Evolutionary conservation across 768 basidiomycete species (phyloP).

Genomic region (Tricholoma furcatifolium): DNA sequence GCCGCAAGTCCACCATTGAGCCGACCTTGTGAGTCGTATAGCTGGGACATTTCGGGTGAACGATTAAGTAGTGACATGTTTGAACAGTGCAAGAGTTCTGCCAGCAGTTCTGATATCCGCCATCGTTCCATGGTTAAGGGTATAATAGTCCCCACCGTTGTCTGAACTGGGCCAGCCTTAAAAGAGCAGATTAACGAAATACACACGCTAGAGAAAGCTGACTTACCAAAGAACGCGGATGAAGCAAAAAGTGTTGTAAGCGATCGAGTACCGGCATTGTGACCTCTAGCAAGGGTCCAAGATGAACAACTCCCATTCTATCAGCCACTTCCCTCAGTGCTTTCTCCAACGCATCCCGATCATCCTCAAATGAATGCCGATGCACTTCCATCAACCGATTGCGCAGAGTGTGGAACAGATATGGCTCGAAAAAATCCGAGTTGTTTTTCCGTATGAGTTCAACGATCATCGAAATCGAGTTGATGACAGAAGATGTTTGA

Average conservation of each 20-base stretch:
- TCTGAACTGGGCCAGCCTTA: constrained; percentile 66
- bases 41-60: constrained; percentile 55
- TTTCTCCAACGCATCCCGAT: constrained; percentile 62
- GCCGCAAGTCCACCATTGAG: constrained; percentile 84
- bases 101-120: constrained; percentile 94
- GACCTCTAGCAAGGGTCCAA: constrained; percentile 76
- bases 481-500: constrained; percentile 75
- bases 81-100: constrained; percentile 95
- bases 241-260: constrained; percentile 66
- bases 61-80: constrained; percentile 98
- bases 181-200: constrained; percentile 2
- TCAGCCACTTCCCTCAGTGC: constrained; percentile 82
- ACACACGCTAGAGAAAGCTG: background rate
- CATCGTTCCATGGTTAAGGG: constrained; percentile 95
- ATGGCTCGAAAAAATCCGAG: constrained; percentile 97
- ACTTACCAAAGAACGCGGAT: constrained; percentile 78
- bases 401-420: constrained; percentile 90
- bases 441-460: constrained; percentile 97
- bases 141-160: constrained; percentile 68
- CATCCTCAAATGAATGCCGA: constrained; percentile 66
- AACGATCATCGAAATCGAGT: constrained; percentile 85
- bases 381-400: constrained; percentile 88
- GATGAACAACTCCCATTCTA: constrained; percentile 86
- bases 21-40: constrained; percentile 83
- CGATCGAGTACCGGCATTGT: constrained; percentile 67